These are phyloP conservation scores for Rhodosporidiobolus sp. DNA, from an alignment of 768 basidiomycete species.

Conservation along the genomic window DNA sequence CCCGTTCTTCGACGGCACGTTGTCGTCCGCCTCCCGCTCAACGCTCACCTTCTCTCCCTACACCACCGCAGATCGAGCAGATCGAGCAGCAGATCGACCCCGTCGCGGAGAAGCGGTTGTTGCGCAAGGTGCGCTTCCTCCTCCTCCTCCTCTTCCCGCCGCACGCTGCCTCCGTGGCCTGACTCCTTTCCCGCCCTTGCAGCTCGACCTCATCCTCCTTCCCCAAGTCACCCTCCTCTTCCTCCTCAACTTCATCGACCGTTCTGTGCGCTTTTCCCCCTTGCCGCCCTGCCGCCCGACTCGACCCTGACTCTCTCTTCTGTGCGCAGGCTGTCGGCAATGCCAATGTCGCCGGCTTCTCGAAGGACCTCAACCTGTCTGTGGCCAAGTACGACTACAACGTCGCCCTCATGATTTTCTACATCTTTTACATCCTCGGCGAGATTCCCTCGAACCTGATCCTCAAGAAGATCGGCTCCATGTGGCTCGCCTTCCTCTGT, in stretches of 20 bases:
- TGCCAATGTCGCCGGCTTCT: conserved; percentile 25
- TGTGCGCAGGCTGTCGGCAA: conserved; percentile 9
- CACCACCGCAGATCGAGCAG: background rate
- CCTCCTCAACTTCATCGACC: conserved; percentile 39
- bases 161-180: no score
- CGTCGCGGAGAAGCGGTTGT: conserved; percentile 10
- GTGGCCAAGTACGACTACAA: conserved; percentile 6
- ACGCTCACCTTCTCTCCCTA: background rate
- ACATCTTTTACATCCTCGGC: conserved; percentile 32
- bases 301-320: background rate
- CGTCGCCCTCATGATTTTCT: conserved; percentile 1
- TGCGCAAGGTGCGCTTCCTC: conserved; percentile 31
- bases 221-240: conserved; percentile 31
- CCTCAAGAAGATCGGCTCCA: conserved; percentile 31
- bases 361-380: conserved; percentile 6
- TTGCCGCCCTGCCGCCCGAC: background rate
- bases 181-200: no score
- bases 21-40: background rate
- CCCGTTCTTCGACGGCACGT: background rate
- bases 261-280: background rate
- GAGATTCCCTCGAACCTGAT: conserved; percentile 33
- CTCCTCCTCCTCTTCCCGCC: conserved; percentile 28
- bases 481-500: conserved; percentile 26
- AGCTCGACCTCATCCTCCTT: conserved; percentile 28
- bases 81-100: conserved; percentile 21